Conservation (phyloP, 225 moss, liverwort and hornwort species). For the Thuidium tamariscinum region DNA sequence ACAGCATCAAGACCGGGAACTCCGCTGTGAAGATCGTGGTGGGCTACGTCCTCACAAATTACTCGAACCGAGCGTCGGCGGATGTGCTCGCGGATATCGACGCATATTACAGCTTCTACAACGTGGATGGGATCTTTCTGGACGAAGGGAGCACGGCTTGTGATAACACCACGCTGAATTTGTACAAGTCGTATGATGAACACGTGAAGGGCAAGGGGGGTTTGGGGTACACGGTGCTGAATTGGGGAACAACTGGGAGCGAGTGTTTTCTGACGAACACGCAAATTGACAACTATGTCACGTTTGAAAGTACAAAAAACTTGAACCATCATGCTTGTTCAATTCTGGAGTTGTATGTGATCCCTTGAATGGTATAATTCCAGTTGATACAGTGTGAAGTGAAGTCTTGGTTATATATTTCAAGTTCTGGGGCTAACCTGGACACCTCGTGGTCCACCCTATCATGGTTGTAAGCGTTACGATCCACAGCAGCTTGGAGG, state of each 20-base stretch:
- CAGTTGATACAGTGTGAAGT: too few relatives aligned
- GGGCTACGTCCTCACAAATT: neutral
- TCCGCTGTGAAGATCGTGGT: slow-evolving; percentile 1
- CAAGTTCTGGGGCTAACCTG: neutral
- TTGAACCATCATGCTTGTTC: neutral
- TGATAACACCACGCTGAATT: neutral
- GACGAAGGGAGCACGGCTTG: slow-evolving; percentile 5
- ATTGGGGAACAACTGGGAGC: slow-evolving; percentile 8
- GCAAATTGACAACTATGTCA: slow-evolving; percentile 4
- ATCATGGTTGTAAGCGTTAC: neutral
- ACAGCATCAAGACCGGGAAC: neutral
- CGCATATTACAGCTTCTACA: neutral
- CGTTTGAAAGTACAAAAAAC: neutral
- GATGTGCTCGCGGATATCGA: neutral
- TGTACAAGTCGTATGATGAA: neutral
- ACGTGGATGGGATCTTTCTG: slow-evolving; percentile 22
- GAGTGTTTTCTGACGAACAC: slow-evolving; percentile 8
- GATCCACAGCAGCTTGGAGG: neutral
- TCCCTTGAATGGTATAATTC: neutral
- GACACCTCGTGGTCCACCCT: neutral
- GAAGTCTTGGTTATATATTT: neutral
- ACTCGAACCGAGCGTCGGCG: neutral
- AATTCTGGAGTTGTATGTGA: neutral
- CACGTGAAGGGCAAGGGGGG: neutral
- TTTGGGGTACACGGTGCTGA: slow-evolving; percentile 14